Evolutionary conservation across 1,139 yeast species (phyloP), one percentile per base, ranked within the genome.

Genomic region (Scheffersomyces insectosa): DNA sequence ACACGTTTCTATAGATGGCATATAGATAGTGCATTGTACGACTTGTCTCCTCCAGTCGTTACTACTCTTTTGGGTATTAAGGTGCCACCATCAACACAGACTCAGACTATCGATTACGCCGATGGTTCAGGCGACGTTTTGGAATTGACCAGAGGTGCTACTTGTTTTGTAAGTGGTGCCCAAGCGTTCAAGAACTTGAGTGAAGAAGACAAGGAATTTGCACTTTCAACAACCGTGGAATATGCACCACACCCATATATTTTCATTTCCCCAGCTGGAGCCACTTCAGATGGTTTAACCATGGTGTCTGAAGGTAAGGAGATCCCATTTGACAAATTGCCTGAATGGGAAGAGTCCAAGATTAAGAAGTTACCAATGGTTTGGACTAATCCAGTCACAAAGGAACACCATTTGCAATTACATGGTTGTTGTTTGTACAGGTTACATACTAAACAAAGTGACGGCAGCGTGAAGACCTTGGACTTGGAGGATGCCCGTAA

Each of bases 231-330:
- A 20, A 83, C 82, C 2, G 93, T 88, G 28, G 88, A 84, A 44
- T 88, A 88, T 61, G 95, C 96, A 12, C 96, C 96, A 36, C 96
- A 88, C 62, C 96, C 96, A 33, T 88, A 88, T 63, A 88, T 88
- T 48, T 88, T 79, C 62, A 88, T 88, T 51, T 81, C 88, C 3
- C 83, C 87, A 7, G 89, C 95, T 34, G 79, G 73, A 44, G 96
- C 96, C 33, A 85, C 95, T 5, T 77, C 84, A 28, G 95, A 88
- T 60, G 96, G 96, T 4, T 73, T 88, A 46, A 85, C 95, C 5
- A 88, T 88, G 85, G 88, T 82, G 25, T 77, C 85, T 37, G 96
- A 88, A 56, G 86, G 84, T 36, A 83, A 83, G 60, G 96, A 88
- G 61, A 64, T 73, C 45, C 66, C 82, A 1, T 64, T 87, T 25